Base-by-base conservation (phyloP, 306 rosid species). In the Inga leiocalycina region DNA sequence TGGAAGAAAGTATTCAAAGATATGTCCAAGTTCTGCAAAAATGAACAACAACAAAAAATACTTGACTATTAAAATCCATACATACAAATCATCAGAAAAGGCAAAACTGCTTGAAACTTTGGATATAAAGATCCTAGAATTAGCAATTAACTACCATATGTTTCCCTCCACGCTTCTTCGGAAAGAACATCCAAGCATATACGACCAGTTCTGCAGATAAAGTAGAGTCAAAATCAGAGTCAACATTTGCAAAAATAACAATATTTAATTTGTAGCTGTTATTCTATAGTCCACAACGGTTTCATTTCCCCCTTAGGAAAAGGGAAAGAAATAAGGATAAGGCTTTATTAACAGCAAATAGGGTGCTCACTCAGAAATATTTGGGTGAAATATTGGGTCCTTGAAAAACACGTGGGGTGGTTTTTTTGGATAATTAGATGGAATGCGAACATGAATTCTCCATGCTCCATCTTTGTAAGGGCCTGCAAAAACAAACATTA, bases 1-100 rank as follows among this genome's bases (percentile, higher is more conserved):
- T 71, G 97, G 99, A 82, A 96, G 98, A 90, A 96, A 92, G 43
- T 88, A 94, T 89, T 96, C 98, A 45, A 96, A 96, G 80, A 96
- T 93, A 80, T 94, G 92, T 79, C 91, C 79, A 68, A 96, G 97
- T 88, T 92, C 97, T 94, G 98, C 30, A 68, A 15, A 17, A 48
- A 62, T 79, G 69, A 73, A 68, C 75, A 89, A 19, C 2, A 49
- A 14, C 0, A 49, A 35, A 2, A 35, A 35, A 10, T 14, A 46
- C 52, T 46, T 1, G 86, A 49, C 6, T 49, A 49, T 49, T 1
- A 51, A 51, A 51, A 1, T 51, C 5, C 57, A 4, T 51, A 45
- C 4, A 49, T 32, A 32, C 34, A 51, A 14, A 51, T 51, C 57
- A 51, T 15, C 57, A 51, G 14, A 49, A 5, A 51, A 15, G 4